A percentile compares a stretch with the other conserved stretches of the same genome.
Conservation (phyloP, 352 stramenopile species). For the Pythium chondricola region DNA sequence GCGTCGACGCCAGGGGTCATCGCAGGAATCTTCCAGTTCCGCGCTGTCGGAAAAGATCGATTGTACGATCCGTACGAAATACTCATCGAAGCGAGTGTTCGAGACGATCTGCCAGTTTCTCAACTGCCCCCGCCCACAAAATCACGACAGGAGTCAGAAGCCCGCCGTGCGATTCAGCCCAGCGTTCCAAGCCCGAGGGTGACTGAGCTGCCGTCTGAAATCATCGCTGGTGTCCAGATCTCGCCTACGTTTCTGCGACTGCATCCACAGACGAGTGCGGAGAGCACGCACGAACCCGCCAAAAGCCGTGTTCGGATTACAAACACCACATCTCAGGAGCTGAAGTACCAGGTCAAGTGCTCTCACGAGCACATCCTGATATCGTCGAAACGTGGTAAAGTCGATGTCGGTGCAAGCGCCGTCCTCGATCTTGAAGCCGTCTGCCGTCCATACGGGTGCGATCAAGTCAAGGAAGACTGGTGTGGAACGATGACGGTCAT, state of each 20-base stretch:
- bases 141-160: background rate
- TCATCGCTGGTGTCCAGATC: slow-evolving; percentile 43
- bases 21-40: slow-evolving; percentile 83
- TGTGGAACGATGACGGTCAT: slow-evolving; percentile 53
- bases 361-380: slow-evolving; percentile 54
- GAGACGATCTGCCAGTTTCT: slow-evolving; percentile 15
- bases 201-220: slow-evolving; percentile 34
- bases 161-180: no score
- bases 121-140: background rate
- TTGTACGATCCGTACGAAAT: slow-evolving; percentile 75
- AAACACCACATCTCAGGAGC: slow-evolving; percentile 44
- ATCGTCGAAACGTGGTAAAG: slow-evolving; percentile 28
- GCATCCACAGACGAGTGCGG: slow-evolving; percentile 10
- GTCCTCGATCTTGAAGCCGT: slow-evolving; percentile 45
- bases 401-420: slow-evolving; percentile 37
- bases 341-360: slow-evolving; percentile 49
- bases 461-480: slow-evolving; percentile 32
- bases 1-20: slow-evolving; percentile 52
- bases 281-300: no score
- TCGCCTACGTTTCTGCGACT: slow-evolving; percentile 59
- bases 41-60: slow-evolving; percentile 55
- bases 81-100: slow-evolving; percentile 77
- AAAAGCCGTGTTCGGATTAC: slow-evolving; percentile 52
- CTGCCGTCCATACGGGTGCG: slow-evolving; percentile 35
- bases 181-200: no score